Conservation (phyloP, 495 filamentous ascomycete genomes). For the Daldinia bambusicola region DNA sequence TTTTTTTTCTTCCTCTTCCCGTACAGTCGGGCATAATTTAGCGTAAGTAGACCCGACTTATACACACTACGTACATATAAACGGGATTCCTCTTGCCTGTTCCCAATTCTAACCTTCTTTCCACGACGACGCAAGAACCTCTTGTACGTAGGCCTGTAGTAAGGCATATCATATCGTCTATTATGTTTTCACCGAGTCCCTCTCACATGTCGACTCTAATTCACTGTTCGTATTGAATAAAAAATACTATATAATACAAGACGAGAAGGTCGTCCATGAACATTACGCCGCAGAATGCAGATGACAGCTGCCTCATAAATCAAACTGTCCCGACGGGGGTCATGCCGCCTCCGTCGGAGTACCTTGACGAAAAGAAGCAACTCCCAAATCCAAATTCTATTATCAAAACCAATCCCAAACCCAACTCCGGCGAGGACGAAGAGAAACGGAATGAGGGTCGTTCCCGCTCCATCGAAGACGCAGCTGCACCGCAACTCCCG, state of each 20-base stretch:
- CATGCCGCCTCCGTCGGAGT: conserved; percentile 22
- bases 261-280: conserved; percentile 40
- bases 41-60: neutral
- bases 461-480: conserved; percentile 22
- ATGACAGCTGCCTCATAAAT: conserved; percentile 58
- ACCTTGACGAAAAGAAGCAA: conserved; percentile 43
- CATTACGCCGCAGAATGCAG: conserved; percentile 47
- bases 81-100: neutral
- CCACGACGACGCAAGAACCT: neutral
- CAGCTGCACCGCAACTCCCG: neutral
- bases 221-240: neutral
- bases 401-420: conserved; percentile 21
- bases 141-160: neutral
- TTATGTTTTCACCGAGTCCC: neutral
- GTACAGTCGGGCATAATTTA: conserved; percentile 10
- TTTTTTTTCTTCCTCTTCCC: neutral
- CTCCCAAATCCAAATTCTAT: conserved; percentile 24
- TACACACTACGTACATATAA: no score
- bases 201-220: neutral
- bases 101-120: conserved; percentile 5
- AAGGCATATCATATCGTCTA: neutral
- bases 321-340: conserved; percentile 44
- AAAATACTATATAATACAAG: neutral
- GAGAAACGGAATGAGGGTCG: conserved; percentile 18
- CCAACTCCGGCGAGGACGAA: conserved; percentile 15